phyloP scores from a whole-genome alignment of 2,329 filamentous ascomycete species.

The Nemania sp. region DNA sequence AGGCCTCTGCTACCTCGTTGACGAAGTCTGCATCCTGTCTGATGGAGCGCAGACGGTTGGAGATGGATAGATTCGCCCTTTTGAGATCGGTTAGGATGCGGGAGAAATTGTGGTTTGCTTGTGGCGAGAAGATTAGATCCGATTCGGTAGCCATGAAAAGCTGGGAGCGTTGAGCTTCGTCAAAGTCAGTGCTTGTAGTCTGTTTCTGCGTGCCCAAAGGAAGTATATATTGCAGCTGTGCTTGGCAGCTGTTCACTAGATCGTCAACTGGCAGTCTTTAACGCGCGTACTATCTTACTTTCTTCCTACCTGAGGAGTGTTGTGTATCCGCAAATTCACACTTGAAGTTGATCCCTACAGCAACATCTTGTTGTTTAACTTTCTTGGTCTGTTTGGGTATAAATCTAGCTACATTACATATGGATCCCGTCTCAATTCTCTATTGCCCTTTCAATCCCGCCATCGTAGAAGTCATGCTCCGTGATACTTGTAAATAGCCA shows the following conservation, averaged over 20 bases:
- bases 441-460: neutral
- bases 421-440: neutral
- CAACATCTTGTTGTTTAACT: neutral
- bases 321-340: too few relatives aligned
- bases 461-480: neutral
- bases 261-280: constrained; percentile 4
- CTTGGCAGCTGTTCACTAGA: constrained; percentile 20
- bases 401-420: neutral
- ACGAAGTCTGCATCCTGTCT: constrained; percentile 82
- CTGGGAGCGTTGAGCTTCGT: neutral
- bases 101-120: constrained; percentile 73
- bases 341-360: too few relatives aligned
- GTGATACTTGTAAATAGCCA: neutral
- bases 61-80: constrained; percentile 79
- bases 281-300: neutral
- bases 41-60: constrained; percentile 86
- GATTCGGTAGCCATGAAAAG: constrained; percentile 49
- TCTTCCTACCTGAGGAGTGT: too few relatives aligned
- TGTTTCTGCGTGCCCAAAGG: neutral
- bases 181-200: neutral
- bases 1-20: constrained; percentile 65
- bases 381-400: neutral
- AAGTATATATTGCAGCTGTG: constrained; percentile 1
- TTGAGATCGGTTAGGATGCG: constrained; percentile 78
- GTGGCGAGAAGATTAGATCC: constrained; percentile 63